These are phyloP conservation scores for Lenwebbia sp. DNA, from an alignment of 345 rosid species.

Conservation along the genomic window DNA sequence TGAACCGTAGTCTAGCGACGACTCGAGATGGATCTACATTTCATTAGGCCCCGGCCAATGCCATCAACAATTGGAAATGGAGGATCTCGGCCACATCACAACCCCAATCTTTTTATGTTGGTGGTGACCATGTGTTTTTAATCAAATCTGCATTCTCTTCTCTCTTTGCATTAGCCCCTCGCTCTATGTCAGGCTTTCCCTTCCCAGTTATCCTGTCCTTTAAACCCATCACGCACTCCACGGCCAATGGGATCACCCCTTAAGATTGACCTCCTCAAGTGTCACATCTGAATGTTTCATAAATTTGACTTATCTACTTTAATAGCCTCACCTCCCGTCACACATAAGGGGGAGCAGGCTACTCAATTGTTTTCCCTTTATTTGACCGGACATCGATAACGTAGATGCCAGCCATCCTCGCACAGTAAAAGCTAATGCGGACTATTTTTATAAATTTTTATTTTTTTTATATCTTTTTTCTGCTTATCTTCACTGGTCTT, in stretches of 20 bases:
- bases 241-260: not conserved
- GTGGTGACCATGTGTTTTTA: not conserved
- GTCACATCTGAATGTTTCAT: not conserved
- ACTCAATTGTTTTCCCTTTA: not conserved
- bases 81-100: not conserved
- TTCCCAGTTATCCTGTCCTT: not conserved
- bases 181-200: not conserved
- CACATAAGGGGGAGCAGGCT: not conserved
- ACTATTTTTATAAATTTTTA: too few species aligned
- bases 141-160: not conserved
- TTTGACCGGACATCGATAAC: accelerated
- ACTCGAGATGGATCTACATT: not conserved
- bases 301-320: not conserved
- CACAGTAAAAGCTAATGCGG: accelerated
- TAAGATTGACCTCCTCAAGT: not conserved
- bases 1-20: accelerated
- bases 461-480: not conserved
- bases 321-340: not conserved
- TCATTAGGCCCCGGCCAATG: not conserved
- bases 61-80: not conserved
- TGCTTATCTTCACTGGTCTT: not conserved
- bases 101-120: not conserved
- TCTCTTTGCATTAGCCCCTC: not conserved
- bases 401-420: accelerated
- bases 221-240: not conserved